These are phyloP conservation scores for Arbutus unedo DNA, from an alignment of 148 eudicot genomes.

Conservation along the genomic window DNA sequence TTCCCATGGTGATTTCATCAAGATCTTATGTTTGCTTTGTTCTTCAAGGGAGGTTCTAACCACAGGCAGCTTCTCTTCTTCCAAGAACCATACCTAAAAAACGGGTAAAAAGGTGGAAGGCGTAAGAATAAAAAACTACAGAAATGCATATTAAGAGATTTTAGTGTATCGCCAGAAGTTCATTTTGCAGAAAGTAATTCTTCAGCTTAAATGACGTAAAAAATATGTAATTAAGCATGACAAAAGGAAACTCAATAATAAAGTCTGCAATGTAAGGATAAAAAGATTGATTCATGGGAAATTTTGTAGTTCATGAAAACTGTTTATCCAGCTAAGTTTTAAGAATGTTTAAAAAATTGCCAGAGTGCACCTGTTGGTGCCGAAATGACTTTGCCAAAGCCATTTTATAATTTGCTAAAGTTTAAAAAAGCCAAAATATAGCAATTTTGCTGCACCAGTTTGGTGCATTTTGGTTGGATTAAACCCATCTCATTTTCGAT, in stretches of 20 bases:
- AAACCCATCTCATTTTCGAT: too few species aligned
- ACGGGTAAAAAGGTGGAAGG: slow-evolving; percentile 1
- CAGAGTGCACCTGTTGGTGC: too few species aligned
- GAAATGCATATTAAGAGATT: background rate
- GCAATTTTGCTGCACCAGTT: too few species aligned
- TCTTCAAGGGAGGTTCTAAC: slow-evolving; percentile 53
- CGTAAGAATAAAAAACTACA: background rate
- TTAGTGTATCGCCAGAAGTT: background rate
- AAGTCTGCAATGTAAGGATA: background rate
- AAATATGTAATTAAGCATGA: background rate
- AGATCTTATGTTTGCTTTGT: slow-evolving; percentile 53
- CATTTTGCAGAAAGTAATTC: background rate
- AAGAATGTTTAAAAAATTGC: too few species aligned
- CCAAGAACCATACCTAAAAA: slow-evolving; percentile 75
- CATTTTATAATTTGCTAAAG: too few species aligned
- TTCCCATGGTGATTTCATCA: slow-evolving; percentile 94
- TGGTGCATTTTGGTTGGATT: too few species aligned
- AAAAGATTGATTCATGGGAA: background rate
- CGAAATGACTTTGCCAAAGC: too few species aligned
- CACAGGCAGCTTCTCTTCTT: slow-evolving; percentile 87
- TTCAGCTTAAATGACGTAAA: background rate
- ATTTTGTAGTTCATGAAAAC: background rate
- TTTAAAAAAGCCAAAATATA: too few species aligned
- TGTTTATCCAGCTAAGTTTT: background rate
- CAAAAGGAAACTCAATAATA: background rate